Conservation (phyloP, 163 green algal species). For the Scenedesmus sp. region DNA sequence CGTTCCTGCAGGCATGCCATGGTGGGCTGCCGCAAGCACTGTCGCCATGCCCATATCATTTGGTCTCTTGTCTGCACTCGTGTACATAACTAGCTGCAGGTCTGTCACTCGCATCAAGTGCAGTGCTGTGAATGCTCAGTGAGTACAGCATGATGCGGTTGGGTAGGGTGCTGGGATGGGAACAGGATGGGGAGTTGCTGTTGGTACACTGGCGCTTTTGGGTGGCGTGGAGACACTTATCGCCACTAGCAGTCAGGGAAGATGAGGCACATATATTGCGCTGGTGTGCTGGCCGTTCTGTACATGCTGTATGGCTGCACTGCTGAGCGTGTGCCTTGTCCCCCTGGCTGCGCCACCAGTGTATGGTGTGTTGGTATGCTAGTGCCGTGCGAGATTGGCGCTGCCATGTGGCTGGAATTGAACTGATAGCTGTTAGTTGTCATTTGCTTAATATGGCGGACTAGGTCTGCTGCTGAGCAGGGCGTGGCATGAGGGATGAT, state of each 20-base stretch:
- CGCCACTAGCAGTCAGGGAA: neutral
- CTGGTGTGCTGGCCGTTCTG: neutral
- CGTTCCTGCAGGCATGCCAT: neutral
- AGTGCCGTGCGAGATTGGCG: neutral
- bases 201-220: neutral
- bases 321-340: neutral
- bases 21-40: neutral
- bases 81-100: neutral
- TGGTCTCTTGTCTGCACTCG: neutral
- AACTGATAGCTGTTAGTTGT: neutral
- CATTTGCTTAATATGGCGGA: neutral
- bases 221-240: neutral
- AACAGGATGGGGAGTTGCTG: neutral
- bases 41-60: neutral
- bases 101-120: neutral
- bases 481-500: neutral
- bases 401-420: neutral
- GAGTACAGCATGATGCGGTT: neutral
- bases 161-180: neutral
- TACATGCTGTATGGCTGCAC: neutral
- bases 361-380: neutral
- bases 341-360: neutral
- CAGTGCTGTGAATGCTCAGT: conserved; percentile 6
- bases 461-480: neutral
- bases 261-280: neutral